Percentiles rank a stretch among this genome's conserved stretches.
These are phyloP conservation scores for Pseudocercospora crystallina DNA, from an alignment of 2,329 filamentous ascomycete species.

Conservation along the genomic window DNA sequence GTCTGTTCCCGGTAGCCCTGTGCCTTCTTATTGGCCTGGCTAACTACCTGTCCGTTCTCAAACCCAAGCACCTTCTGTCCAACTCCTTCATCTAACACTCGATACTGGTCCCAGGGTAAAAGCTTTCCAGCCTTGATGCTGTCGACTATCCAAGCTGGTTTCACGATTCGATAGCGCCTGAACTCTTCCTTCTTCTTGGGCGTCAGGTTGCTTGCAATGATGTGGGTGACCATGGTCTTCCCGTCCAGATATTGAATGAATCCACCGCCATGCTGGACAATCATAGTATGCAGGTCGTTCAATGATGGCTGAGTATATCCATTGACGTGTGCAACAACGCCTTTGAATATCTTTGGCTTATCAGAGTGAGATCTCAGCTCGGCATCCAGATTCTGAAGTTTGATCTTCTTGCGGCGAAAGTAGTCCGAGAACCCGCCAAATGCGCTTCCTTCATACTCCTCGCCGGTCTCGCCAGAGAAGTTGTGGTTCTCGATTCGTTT, in stretches of 20 bases:
- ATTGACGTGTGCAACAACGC: constrained; percentile 86
- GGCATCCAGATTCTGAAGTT: constrained; percentile 90
- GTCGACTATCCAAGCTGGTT: constrained; percentile 90
- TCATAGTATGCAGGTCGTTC: constrained; percentile 80
- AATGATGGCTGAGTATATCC: constrained; percentile 94
- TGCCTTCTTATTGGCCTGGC: constrained; percentile 61
- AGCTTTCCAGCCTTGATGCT: constrained; percentile 78
- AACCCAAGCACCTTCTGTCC: constrained; percentile 75
- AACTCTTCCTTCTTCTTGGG: constrained; percentile 94
- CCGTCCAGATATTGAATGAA: constrained; percentile 93
- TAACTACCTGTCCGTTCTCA: constrained; percentile 62
- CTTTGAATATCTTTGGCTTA: constrained; percentile 84
- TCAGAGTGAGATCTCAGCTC: constrained; percentile 71
- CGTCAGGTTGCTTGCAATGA: constrained; percentile 85
- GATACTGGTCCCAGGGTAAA: constrained; percentile 82
- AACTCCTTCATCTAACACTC: constrained; percentile 79
- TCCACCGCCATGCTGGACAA: constrained; percentile 90
- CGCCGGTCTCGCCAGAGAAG: constrained; percentile 71
- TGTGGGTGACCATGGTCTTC: constrained; percentile 90
- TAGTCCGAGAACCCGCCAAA: constrained; percentile 93
- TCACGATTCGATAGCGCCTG: constrained; percentile 82
- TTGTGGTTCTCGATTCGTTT: constrained; percentile 67
- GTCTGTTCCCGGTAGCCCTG: constrained; percentile 78
- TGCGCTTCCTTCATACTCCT: constrained; percentile 83
- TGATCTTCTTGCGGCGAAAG: constrained; percentile 93